Evolutionary conservation across 2,329 filamentous ascomycete genomes (phyloP).

Genomic region (Alternaria brassicae): DNA sequence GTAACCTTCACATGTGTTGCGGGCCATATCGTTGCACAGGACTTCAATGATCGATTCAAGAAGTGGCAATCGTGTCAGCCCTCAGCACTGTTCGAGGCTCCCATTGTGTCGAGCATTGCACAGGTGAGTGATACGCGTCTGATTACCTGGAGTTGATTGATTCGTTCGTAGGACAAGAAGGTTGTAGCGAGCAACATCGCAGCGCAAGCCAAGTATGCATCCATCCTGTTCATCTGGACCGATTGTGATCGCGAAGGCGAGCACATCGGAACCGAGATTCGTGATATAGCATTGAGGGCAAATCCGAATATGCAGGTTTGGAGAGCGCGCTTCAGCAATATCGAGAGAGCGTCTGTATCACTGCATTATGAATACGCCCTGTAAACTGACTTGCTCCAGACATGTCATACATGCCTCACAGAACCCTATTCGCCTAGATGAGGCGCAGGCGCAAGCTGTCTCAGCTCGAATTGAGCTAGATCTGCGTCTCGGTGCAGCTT

Average conservation of each 20-base stretch:
- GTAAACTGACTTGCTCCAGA: conserved; percentile 53
- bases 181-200: conserved; percentile 85
- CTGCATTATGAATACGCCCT: no score
- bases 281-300: conserved; percentile 75
- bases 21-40: conserved; percentile 82
- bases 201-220: conserved; percentile 74
- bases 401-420: conserved; percentile 87
- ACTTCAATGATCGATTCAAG: conserved; percentile 77
- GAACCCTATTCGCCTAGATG: conserved; percentile 78
- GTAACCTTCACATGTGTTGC: conserved; percentile 95
- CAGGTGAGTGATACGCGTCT: conserved; percentile 57
- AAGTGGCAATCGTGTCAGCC: conserved; percentile 85
- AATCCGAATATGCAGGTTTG: conserved; percentile 80
- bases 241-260: conserved; percentile 98
- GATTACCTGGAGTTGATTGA: conserved; percentile 18
- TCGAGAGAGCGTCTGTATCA: conserved; percentile 79
- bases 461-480: conserved; percentile 90
- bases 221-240: conserved; percentile 92
- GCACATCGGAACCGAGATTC: conserved; percentile 92
- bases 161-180: conserved; percentile 70
- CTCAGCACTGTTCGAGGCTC: conserved; percentile 79
- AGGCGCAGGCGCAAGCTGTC: conserved; percentile 86
- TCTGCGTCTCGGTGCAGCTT: conserved; percentile 86
- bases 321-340: conserved; percentile 92
- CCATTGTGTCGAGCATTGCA: conserved; percentile 71